A percentile compares a stretch with the other conserved stretches of the same genome.
These are phyloP conservation scores for Acorus calamus DNA, from an alignment of 106 monocot genomes.

Conservation along the genomic window DNA sequence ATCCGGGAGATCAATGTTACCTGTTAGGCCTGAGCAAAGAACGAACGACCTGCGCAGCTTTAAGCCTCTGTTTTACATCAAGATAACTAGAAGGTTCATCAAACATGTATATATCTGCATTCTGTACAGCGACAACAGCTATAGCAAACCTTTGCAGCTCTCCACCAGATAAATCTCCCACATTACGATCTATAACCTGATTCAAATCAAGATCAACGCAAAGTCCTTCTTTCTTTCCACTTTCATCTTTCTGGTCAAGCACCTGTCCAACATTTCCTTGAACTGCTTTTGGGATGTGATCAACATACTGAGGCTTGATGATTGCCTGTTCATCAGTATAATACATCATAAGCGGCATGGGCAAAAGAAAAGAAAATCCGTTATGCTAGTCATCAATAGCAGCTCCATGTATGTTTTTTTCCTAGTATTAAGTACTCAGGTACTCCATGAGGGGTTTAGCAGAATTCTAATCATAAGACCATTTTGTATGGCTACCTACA, in stretches of 20 bases:
- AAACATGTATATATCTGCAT: constrained; percentile 99
- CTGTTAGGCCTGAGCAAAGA: constrained; percentile 87
- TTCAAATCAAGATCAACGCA: constrained; percentile 85
- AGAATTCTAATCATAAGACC: no score
- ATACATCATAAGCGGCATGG: no score
- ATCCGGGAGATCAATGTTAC: constrained; percentile 14
- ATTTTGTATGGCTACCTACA: no score
- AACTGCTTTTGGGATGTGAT: constrained; percentile 97
- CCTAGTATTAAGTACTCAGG: no score
- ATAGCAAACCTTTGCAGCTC: constrained; percentile 98
- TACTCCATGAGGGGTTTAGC: no score
- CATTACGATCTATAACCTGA: constrained; percentile 90
- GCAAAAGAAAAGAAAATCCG: no score
- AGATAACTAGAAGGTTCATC: constrained; percentile 98
- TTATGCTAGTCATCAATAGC: no score
- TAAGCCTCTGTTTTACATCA: constrained; percentile 93
- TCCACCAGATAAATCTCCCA: constrained; percentile 96
- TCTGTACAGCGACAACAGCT: constrained; percentile 86
- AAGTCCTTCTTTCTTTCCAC: constrained; percentile 50
- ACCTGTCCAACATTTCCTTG: constrained; percentile 97
- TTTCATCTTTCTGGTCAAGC: constrained; percentile 92
- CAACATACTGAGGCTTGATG: constrained; percentile 97
- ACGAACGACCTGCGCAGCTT: constrained; percentile 93
- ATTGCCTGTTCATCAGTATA: constrained; percentile 45
- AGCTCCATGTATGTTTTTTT: no score